Base-by-base conservation (phyloP, 805 yeast genomes). In the Wickerhamomyces xylosicus region DNA sequence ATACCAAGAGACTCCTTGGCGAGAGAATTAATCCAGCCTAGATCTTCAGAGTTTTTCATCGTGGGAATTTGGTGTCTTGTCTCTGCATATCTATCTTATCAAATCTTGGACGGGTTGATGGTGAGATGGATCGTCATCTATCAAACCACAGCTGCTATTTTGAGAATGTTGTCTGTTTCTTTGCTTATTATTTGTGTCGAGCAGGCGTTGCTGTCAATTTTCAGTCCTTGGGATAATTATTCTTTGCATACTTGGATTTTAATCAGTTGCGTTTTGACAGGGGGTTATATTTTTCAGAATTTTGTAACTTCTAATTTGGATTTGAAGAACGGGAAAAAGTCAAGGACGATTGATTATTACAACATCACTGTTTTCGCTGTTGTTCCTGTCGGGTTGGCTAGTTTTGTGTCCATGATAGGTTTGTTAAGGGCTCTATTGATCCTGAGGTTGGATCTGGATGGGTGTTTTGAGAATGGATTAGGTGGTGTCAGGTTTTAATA, bases 311-410 rank as follows among this genome's bases (percentile, higher is more conserved):
- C 87, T 40, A 79, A 82, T 53, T 54, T 82, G 40, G 77, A 76
- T 42, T 53, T 59, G 41, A 57, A 62, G 29, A 48, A 57, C 34
- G 68, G 45, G 16, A 49, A 46, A 19, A 48, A 47, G 31, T 44
- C 46, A 32, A 69, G 95, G 39, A 79, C 87, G 28, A 84, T 89
- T 43, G 95, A 90, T 56, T 67, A 89, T 40, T 85, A 86, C 58
- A 85, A 83, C 48, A 84, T 92, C 37, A 86, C 84, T 1, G 97
- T 90, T 2, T 90, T 85, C 63, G 97, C 97, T 2, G 98, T 90
- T 32, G 96, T 90, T n/a, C 98, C 98, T 0, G 86, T 90, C 15
- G 97, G 98, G 0, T 53, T 90, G 43, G 97, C 97, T 4, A 85
- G 96, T 49, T 90, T 92, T 52, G 61, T 89, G 19, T 87, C 97